Evolutionary conservation across 1,139 yeast genomes (phyloP).

Genomic region (Suhomyces ambrosiae): DNA sequence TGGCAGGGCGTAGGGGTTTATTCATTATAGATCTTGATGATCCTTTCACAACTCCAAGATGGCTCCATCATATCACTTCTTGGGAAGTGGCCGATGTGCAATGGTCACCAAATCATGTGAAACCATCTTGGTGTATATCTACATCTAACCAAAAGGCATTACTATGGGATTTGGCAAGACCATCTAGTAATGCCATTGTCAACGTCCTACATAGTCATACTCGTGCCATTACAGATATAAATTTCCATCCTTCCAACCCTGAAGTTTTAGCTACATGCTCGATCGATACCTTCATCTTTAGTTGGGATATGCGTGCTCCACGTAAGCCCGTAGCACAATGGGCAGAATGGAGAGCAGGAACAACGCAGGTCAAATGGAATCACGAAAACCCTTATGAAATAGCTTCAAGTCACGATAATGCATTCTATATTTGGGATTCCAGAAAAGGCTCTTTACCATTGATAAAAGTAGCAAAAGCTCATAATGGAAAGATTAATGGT

Average conservation of each 20-base stretch:
- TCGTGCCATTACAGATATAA: constrained; percentile 93
- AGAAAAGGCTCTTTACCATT: constrained; percentile 81
- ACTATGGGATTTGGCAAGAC: constrained; percentile 85
- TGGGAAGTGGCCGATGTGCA: constrained; percentile 99
- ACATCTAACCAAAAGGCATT: constrained; percentile 94
- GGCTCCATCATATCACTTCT: constrained; percentile 87
- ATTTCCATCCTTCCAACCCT: constrained; percentile 86
- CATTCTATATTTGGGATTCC: constrained; percentile 83
- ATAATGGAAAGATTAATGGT: constrained; percentile 82
- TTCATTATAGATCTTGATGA: constrained; percentile 91
- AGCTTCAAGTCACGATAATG: constrained; percentile 84
- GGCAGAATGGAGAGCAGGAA: constrained; percentile 95
- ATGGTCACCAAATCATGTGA: constrained; percentile 89
- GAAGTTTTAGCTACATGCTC: constrained; percentile 93
- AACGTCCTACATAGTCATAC: constrained; percentile 87
- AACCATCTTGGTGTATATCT: constrained; percentile 89
- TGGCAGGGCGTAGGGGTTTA: constrained; percentile 88
- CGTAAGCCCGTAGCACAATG: constrained; percentile 69
- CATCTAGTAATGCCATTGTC: constrained; percentile 77
- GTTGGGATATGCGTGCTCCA: constrained; percentile 91
- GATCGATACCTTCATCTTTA: constrained; percentile 80
- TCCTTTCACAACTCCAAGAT: constrained; percentile 92
- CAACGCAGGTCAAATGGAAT: constrained; percentile 95
- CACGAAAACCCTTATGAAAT: constrained; percentile 70
- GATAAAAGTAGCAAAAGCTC: constrained; percentile 64